Percentiles rank a stretch among this genome's conserved stretches.
phyloP scores from a whole-genome alignment of 2,329 filamentous ascomycete species.

The Epichloe uncinata region DNA sequence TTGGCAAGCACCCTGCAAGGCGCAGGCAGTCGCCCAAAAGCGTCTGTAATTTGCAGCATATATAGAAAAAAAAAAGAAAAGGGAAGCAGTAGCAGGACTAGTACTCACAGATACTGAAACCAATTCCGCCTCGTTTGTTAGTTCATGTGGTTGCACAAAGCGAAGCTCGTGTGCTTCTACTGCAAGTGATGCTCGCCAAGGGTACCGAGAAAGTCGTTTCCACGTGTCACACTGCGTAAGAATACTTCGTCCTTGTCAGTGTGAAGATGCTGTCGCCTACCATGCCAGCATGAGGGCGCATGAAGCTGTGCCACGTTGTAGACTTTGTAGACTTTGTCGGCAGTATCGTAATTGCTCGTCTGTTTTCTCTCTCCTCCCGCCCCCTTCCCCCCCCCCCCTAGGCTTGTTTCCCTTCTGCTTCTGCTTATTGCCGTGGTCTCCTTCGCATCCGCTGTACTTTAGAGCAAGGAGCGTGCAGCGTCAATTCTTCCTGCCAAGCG shows the following conservation, averaged over 20 bases:
- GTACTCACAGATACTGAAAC: not conserved
- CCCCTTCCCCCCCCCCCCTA: not conserved
- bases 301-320: not conserved
- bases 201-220: not conserved
- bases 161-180: not conserved
- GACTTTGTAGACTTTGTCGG: not conserved
- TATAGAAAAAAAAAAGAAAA: not conserved
- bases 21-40: not conserved
- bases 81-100: not conserved
- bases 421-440: not conserved
- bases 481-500: not conserved
- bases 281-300: not conserved
- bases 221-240: conserved; percentile 1
- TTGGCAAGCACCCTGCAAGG: not conserved
- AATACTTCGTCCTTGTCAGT: not conserved
- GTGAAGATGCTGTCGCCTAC: not conserved
- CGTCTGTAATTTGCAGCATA: not conserved
- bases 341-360: not conserved
- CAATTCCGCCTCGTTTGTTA: not conserved
- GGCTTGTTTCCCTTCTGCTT: not conserved
- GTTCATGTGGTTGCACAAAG: not conserved
- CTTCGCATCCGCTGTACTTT: not conserved
- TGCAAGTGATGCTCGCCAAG: conserved; percentile 1
- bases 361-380: too few relatives aligned
- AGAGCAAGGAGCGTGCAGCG: not conserved